phyloP scores from a whole-genome alignment of 2,329 filamentous ascomycete genomes.

The Sclerotinia sclerotiorum region DNA sequence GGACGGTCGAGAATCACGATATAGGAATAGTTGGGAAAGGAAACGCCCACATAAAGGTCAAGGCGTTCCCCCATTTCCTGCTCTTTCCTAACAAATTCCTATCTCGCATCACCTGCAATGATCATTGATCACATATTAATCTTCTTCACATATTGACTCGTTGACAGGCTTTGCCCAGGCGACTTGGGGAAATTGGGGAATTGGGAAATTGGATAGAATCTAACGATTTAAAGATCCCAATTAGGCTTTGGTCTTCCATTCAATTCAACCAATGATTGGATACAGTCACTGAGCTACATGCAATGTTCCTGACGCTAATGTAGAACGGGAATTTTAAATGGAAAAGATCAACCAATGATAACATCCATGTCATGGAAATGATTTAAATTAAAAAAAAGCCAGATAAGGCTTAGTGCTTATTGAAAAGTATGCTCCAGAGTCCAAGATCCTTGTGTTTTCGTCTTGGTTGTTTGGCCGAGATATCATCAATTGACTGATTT shows the following conservation, averaged over 20 bases:
- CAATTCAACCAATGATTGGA: slow-evolving; percentile 9
- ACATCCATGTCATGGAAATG: background rate
- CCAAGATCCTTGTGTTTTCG: slow-evolving; percentile 8
- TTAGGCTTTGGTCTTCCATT: slow-evolving; percentile 5
- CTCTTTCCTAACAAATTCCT: background rate
- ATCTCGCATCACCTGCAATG: background rate
- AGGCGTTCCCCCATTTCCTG: slow-evolving; percentile 10
- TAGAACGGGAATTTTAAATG: slow-evolving; percentile 19
- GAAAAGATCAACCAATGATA: slow-evolving; percentile 20
- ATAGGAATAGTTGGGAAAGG: background rate
- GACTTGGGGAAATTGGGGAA: background rate
- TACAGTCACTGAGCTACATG: background rate
- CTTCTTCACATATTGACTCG: background rate
- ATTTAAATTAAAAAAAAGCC: slow-evolving; percentile 19
- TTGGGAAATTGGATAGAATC: slow-evolving; percentile 17
- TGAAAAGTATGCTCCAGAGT: background rate
- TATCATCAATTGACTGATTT: slow-evolving; percentile 4
- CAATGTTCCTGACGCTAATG: slow-evolving; percentile 30
- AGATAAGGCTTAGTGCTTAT: slow-evolving; percentile 14
- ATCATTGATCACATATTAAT: background rate
- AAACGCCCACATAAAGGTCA: slow-evolving; percentile 1
- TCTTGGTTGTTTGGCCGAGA: background rate
- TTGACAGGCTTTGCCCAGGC: slow-evolving; percentile 5
- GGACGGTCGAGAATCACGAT: background rate
- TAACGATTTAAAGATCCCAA: slow-evolving; percentile 2